Conservation (phyloP, 2,329 filamentous ascomycete species). For the Cercospora sp. region DNA sequence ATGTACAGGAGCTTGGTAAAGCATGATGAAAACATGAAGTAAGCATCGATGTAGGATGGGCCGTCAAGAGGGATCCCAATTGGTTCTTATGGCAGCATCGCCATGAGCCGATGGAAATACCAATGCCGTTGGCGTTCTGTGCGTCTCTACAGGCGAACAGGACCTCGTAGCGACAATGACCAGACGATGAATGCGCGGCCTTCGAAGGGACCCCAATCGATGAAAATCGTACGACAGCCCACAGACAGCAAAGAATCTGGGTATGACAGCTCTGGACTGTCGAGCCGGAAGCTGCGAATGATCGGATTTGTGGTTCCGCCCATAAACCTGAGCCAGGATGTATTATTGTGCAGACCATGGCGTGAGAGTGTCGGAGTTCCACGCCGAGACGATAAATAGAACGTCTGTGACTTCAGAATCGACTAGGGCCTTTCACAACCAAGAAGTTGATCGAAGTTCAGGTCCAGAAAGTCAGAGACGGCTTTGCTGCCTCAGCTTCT, state of each 20-base stretch:
- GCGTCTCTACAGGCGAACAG: background rate
- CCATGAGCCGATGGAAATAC: background rate
- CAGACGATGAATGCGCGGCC: background rate
- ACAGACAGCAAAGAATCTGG: background rate
- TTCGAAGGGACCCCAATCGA: background rate
- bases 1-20: background rate
- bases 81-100: background rate
- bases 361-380: background rate
- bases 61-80: background rate
- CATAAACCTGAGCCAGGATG: background rate
- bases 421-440: background rate
- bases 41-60: background rate
- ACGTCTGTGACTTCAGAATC: background rate
- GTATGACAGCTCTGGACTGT: background rate
- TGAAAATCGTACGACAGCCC: background rate
- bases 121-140: background rate
- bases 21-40: background rate
- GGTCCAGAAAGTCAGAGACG: background rate
- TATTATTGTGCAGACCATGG: background rate
- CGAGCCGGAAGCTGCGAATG: background rate
- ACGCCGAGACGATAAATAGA: background rate
- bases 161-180: background rate
- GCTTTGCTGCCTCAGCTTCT: background rate
- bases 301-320: background rate
- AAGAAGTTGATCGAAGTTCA: background rate